Evolutionary conservation across 2,329 filamentous ascomycete species (phyloP).

Genomic region (Cladosporium velox): DNA sequence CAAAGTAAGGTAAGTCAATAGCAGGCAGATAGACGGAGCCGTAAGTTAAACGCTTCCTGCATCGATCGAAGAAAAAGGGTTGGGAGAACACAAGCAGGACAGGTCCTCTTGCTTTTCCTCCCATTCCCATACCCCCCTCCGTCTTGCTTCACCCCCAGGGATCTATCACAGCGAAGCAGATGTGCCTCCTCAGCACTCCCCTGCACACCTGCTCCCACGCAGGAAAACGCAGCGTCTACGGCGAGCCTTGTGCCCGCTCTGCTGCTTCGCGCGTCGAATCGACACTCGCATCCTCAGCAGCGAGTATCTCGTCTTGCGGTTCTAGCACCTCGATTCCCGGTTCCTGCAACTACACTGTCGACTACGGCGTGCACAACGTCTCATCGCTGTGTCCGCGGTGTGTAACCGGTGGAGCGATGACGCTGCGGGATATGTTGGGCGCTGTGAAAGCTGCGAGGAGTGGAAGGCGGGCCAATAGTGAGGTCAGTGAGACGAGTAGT

Average conservation of each 20-base stretch:
- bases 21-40: background rate
- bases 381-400: background rate
- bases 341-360: slow-evolving; percentile 2
- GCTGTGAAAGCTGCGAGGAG: background rate
- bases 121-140: background rate
- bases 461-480: background rate
- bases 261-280: background rate
- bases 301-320: background rate
- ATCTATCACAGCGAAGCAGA: too few relatives aligned
- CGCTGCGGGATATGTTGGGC: background rate
- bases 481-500: background rate
- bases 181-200: slow-evolving; percentile 23
- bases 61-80: background rate
- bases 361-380: slow-evolving; percentile 14
- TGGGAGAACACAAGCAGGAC: background rate
- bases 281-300: background rate
- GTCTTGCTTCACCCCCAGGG: too few relatives aligned
- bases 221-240: slow-evolving; percentile 8
- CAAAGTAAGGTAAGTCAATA: background rate
- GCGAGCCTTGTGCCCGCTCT: slow-evolving; percentile 24
- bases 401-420: background rate
- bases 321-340: background rate
- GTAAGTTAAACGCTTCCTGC: background rate
- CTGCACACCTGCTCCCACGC: slow-evolving; percentile 24
- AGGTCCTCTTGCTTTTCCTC: background rate